Percentiles rank a stretch among this genome's conserved stretches.
Conservation (phyloP, 1,284 basidiomycete genomes). For the Leccinum subrobustum region DNA sequence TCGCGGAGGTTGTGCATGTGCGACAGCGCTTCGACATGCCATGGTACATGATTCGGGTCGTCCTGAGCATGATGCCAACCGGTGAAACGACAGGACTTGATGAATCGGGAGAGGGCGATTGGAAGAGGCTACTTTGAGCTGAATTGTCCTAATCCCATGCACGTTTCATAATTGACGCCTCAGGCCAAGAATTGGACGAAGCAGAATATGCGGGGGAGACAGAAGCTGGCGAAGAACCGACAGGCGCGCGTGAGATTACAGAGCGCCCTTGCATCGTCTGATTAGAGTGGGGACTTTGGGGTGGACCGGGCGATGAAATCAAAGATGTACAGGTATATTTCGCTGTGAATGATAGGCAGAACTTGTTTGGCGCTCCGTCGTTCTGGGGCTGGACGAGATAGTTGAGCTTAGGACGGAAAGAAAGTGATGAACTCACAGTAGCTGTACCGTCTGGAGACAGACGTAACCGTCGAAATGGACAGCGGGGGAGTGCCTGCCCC, state of each 20-base stretch:
- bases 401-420: too few species aligned
- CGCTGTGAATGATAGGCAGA: not conserved
- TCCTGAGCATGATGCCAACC: not conserved
- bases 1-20: not conserved
- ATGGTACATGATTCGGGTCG: not conserved
- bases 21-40: not conserved
- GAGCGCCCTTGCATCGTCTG: not conserved
- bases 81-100: not conserved
- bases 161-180: not conserved
- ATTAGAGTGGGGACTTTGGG: not conserved
- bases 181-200: not conserved
- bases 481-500: constrained; percentile 73
- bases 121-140: not conserved
- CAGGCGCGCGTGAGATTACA: not conserved
- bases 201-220: not conserved
- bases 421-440: too few species aligned
- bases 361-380: not conserved
- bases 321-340: not conserved
- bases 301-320: not conserved
- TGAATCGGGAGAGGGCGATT: not conserved
- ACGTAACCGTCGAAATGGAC: constrained; percentile 57
- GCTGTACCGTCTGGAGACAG: too few species aligned
- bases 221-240: not conserved
- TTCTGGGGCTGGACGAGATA: too few species aligned
- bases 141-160: not conserved